Conservation (phyloP, 2,329 filamentous ascomycete species). For the Penicillium sp. region DNA sequence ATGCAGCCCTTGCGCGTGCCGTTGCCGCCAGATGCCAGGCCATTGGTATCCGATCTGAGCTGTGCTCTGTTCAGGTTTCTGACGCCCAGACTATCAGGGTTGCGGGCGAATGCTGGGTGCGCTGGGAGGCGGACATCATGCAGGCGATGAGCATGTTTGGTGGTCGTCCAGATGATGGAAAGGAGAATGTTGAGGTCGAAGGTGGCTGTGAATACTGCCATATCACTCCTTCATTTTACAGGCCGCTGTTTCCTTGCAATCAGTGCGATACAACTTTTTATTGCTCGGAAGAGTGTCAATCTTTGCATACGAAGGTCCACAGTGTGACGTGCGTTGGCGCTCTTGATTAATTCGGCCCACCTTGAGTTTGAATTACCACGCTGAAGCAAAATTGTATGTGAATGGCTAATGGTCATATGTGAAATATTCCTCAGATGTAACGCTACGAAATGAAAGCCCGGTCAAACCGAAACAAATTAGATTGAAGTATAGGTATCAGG, state of each 20-base stretch:
- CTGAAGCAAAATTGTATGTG: too few relatives aligned
- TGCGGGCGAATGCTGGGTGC: not conserved
- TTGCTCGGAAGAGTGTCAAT: constrained; percentile 3
- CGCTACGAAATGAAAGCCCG: too few relatives aligned
- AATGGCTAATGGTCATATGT: too few relatives aligned
- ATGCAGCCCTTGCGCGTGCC: not conserved
- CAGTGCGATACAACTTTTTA: not conserved
- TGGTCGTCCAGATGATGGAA: not conserved
- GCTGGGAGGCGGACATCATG: not conserved
- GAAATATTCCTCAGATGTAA: too few relatives aligned
- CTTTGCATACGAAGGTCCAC: not conserved
- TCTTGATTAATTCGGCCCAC: not conserved
- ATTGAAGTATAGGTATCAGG: too few relatives aligned
- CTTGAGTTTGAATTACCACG: too few relatives aligned
- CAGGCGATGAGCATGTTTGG: not conserved
- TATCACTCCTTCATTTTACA: constrained; percentile 5
- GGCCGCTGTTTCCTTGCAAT: not conserved
- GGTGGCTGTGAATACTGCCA: constrained; percentile 2
- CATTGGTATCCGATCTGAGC: constrained; percentile 2
- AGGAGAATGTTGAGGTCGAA: not conserved
- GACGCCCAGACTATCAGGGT: not conserved
- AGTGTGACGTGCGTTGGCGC: not conserved
- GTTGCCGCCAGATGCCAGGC: not conserved
- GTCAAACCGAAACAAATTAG: too few relatives aligned
- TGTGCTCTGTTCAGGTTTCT: constrained; percentile 2